A percentile compares a stretch with the other conserved stretches of the same genome.
Evolutionary conservation across 371 early-diverging fungal species (phyloP).

Genomic region (Dentiscutata heterogama): DNA sequence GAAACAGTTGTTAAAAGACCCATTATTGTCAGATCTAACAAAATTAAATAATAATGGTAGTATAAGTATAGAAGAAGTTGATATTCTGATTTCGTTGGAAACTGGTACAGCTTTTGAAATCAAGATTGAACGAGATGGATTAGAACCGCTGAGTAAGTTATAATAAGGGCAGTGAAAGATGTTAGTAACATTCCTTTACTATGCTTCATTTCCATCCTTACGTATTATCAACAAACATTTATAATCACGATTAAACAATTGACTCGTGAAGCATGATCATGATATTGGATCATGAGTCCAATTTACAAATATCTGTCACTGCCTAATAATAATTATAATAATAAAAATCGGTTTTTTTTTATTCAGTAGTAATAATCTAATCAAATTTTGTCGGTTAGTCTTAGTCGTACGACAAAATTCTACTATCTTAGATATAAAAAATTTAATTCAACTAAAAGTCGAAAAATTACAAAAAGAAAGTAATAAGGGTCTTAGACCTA

Average conservation of each 20-base stretch:
- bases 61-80: conserved; percentile 24
- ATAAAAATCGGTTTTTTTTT: no score
- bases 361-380: no score
- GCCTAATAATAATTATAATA: no score
- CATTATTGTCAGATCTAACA: conserved; percentile 35
- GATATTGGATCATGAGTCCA: no score
- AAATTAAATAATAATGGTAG: conserved; percentile 6
- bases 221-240: no score
- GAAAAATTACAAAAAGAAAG: conserved; percentile 14
- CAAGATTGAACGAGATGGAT: not conserved
- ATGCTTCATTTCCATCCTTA: no score
- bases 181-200: no score
- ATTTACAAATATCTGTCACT: no score
- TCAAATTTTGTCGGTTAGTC: not conserved
- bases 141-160: conserved; percentile 34
- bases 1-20: conserved; percentile 39
- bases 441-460: conserved; percentile 15
- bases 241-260: no score
- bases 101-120: conserved; percentile 41
- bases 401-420: conserved; percentile 39
- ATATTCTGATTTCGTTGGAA: conserved; percentile 43
- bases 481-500: not conserved
- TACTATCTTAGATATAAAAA: conserved; percentile 34
- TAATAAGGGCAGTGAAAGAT: not conserved
- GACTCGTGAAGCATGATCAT: no score